Evolutionary conservation across 129 eudicot species (phyloP).

Genomic region (Pulicaria dysenterica): DNA sequence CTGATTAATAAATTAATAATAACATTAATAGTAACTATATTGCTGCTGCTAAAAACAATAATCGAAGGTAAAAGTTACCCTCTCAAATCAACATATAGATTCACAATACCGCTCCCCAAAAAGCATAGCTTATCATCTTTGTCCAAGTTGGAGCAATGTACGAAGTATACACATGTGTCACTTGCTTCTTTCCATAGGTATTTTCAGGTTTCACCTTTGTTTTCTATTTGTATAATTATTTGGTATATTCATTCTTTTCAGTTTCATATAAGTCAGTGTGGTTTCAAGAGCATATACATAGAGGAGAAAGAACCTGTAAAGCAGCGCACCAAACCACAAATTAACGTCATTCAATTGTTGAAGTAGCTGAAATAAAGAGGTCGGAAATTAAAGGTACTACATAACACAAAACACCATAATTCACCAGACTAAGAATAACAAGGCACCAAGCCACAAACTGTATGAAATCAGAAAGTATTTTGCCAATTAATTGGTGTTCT

Average conservation of each 20-base stretch:
- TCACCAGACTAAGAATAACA: neutral
- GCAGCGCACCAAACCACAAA: neutral
- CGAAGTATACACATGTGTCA: neutral
- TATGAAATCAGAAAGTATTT: neutral
- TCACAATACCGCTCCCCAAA: too few relatives aligned
- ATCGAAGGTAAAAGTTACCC: too few relatives aligned
- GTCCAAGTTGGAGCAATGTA: neutral
- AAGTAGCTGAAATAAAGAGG: slow-evolving; percentile 26
- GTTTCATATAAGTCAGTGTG: neutral
- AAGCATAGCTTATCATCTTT: neutral
- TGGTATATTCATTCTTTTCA: neutral
- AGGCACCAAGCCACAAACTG: neutral
- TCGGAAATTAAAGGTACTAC: neutral
- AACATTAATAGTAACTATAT: too few relatives aligned
- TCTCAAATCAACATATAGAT: too few relatives aligned
- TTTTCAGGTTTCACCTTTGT: neutral
- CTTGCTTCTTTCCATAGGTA: neutral
- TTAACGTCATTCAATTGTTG: slow-evolving; percentile 26
- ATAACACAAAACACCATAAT: neutral
- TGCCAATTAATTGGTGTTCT: too few relatives aligned
- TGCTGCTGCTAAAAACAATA: too few relatives aligned
- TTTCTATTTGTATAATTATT: neutral
- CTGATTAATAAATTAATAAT: too few relatives aligned
- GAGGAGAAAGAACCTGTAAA: slow-evolving; percentile 32
- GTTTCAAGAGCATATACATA: neutral